Evolutionary conservation across 306 rosid species (phyloP).

Genomic region (Nissolia schottii): DNA sequence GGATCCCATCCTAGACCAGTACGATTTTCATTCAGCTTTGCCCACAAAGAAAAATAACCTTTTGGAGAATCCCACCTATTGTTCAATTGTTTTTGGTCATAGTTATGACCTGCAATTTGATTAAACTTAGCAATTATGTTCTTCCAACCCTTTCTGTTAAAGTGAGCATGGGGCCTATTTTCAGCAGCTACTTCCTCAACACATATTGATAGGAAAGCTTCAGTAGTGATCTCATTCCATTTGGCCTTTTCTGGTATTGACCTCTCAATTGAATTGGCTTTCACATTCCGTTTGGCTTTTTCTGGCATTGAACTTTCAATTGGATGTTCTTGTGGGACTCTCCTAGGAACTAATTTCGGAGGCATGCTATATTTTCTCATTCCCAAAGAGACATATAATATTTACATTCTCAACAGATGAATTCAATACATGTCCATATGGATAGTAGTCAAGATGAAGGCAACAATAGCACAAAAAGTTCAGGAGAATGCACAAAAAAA

Average conservation of each 20-base stretch:
- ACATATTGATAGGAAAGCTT: too few relatives aligned
- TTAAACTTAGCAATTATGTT: neutral
- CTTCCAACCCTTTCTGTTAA: neutral
- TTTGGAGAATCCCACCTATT: neutral
- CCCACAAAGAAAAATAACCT: neutral
- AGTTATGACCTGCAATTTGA: neutral
- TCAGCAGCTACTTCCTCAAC: neutral
- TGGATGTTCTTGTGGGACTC: too few relatives aligned
- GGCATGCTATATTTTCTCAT: too few relatives aligned
- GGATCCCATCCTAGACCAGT: neutral
- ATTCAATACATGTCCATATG: too few relatives aligned
- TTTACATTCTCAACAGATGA: too few relatives aligned
- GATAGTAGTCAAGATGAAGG: too few relatives aligned
- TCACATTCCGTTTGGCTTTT: too few relatives aligned
- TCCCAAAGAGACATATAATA: too few relatives aligned
- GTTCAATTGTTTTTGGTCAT: neutral
- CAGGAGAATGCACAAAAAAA: too few relatives aligned
- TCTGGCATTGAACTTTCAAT: too few relatives aligned
- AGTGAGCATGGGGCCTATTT: neutral
- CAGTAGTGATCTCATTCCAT: neutral
- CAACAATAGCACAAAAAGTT: too few relatives aligned
- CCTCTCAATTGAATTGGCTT: neutral
- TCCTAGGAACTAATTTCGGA: too few relatives aligned
- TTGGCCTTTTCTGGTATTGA: neutral
- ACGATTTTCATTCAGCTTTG: neutral